Evolutionary conservation across 2,329 filamentous ascomycete species (phyloP), one percentile per base, ranked within the genome.

Genomic region (Celoporthe dispersa): DNA sequence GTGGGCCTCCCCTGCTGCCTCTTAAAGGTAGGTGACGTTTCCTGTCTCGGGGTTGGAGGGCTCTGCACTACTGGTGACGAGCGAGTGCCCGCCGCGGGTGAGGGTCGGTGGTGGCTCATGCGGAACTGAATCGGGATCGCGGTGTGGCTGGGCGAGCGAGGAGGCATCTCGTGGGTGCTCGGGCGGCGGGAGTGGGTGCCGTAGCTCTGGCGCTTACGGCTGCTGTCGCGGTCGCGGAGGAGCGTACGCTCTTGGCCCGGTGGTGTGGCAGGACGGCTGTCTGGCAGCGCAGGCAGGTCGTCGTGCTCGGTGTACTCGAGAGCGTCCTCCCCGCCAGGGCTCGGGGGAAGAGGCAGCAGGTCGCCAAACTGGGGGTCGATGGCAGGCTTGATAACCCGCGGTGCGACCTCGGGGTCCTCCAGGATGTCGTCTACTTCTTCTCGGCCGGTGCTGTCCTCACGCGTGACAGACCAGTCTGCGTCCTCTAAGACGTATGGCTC

Each of bases 361-460:
- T 91, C 89, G 72, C 88, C 87, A 80, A 89, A 89, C 73, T 88
- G 85, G 53, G 89, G 89, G 76, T 91, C 89, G 75, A 91, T 90
- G 73, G 88, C 88, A 73, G 88, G 88, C 77, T 88, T 89, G 79
- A 91, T 86, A 72, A 83, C 81, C 73, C 88, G 83, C 69, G 85
- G 82, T 65, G 83, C 81, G 74, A 91, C 86, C 74, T 90, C 88
- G 25, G 87, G 86, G 63, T 72, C 70, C 22, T 72, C 68, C 25
- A 86, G 78, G 60, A 81, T 75, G 66, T 85, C 80, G 66, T 85
- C 80, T 71, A 78, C 75, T 70, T 77, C 72, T 71, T 77, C 71
- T 76, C 73, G 74, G 53, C 62, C 61, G 35, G 55, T 31, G 39
- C 69, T 31, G 69, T 76, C 72, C 71, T 77, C 41, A 37, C 64